A percentile compares a stretch with the other conserved stretches of the same genome.
phyloP scores from a whole-genome alignment of 257 asterid genomes.

The Parsonsia alboflavescens region DNA sequence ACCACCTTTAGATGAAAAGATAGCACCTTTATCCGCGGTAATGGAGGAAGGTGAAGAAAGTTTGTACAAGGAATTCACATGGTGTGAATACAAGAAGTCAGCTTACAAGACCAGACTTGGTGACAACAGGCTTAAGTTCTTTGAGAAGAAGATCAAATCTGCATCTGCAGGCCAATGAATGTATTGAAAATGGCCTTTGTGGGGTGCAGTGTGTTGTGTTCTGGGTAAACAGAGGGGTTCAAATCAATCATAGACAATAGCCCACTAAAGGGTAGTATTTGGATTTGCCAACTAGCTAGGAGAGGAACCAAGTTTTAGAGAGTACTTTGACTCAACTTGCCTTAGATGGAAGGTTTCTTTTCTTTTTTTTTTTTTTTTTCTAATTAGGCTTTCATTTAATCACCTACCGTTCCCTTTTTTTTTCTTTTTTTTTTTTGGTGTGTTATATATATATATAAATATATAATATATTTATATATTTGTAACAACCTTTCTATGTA shows the following conservation, averaged over 20 bases:
- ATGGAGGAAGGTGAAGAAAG: slow-evolving; percentile 57
- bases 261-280: neutral
- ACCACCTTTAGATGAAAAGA: slow-evolving; percentile 45
- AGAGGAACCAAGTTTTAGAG: neutral
- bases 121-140: slow-evolving; percentile 43
- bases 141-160: slow-evolving; percentile 22
- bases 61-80: slow-evolving; percentile 61
- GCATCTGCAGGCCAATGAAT: slow-evolving; percentile 11
- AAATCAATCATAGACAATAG: neutral
- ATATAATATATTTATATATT: neutral
- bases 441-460: too few relatives aligned
- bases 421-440: neutral
- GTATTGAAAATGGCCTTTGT: neutral
- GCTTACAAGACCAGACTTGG: slow-evolving; percentile 58
- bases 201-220: neutral
- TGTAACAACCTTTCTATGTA: slow-evolving; percentile 1
- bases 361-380: too few relatives aligned
- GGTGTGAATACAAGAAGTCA: slow-evolving; percentile 61
- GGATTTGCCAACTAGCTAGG: neutral
- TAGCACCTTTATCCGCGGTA: slow-evolving; percentile 34
- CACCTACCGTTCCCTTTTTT: neutral
- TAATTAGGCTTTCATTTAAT: neutral
- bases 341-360: neutral
- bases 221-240: too few relatives aligned
- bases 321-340: slow-evolving; percentile 27